Conservation (phyloP, 208 protist species). For the Blastocrithidia nonstop region DNA sequence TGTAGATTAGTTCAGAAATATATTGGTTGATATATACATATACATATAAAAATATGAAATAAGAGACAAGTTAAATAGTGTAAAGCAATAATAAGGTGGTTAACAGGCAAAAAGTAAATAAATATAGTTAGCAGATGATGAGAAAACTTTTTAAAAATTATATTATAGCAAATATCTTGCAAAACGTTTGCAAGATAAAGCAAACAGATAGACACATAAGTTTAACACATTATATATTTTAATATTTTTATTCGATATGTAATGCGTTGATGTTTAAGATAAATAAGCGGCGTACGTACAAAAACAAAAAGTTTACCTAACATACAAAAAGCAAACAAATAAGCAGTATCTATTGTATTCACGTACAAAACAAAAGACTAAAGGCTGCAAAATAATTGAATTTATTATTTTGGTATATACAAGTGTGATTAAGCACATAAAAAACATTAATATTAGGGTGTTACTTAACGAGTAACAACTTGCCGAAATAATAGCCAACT, state of each 20-base stretch:
- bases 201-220: not conserved
- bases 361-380: too few relatives aligned
- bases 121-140: too few relatives aligned
- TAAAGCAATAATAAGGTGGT: not conserved
- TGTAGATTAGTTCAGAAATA: not conserved
- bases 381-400: too few relatives aligned
- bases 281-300: not conserved
- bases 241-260: not conserved
- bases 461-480: not conserved
- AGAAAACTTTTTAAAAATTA: too few relatives aligned
- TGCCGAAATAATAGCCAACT: not conserved
- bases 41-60: not conserved
- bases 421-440: not conserved
- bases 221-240: too few relatives aligned
- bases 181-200: not conserved
- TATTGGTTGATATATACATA: not conserved
- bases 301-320: not conserved
- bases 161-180: too few relatives aligned
- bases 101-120: too few relatives aligned
- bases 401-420: too few relatives aligned
- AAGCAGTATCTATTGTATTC: too few relatives aligned
- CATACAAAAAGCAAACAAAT: too few relatives aligned
- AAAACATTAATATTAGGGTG: not conserved
- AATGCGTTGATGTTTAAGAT: not conserved
- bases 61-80: slow-evolving; percentile 2